Conservation (phyloP, 352 stramenopile species). For the Globisporangium heterothallicum region DNA sequence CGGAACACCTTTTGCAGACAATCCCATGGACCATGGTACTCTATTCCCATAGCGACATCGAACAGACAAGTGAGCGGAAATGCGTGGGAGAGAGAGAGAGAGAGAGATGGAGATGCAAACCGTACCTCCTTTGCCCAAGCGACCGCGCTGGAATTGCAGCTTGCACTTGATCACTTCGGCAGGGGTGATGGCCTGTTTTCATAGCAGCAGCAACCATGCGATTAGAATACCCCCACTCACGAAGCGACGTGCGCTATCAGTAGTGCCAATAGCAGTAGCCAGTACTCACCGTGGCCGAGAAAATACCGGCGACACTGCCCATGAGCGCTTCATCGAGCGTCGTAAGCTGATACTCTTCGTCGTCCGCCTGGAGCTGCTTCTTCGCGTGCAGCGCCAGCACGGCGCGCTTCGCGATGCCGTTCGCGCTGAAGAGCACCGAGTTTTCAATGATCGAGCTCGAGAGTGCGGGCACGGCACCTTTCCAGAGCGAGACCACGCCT, state of each 20-base stretch:
- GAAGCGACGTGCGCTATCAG: too few species aligned
- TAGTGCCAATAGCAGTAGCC: too few species aligned
- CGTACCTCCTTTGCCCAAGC: constrained; percentile 53
- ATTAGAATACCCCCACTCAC: too few species aligned
- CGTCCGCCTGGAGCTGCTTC: constrained; percentile 28
- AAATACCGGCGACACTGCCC: constrained; percentile 72
- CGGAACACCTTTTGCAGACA: constrained; percentile 62
- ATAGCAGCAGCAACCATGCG: neutral
- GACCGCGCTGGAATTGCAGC: constrained; percentile 71
- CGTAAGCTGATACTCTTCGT: constrained; percentile 56
- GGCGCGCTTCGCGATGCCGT: constrained; percentile 69
- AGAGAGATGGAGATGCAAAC: neutral
- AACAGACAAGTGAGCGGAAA: neutral
- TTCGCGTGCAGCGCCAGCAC: constrained; percentile 48
- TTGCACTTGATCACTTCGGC: constrained; percentile 86
- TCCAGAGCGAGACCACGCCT: constrained; percentile 74
- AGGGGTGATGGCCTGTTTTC: constrained; percentile 66
- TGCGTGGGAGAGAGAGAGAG: too few species aligned
- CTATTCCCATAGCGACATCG: constrained; percentile 13
- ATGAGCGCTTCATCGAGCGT: constrained; percentile 81
- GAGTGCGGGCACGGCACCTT: constrained; percentile 81
- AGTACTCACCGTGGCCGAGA: constrained; percentile 75
- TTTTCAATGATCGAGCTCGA: constrained; percentile 88
- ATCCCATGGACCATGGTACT: constrained; percentile 60
- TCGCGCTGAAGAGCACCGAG: constrained; percentile 86